phyloP scores from a whole-genome alignment of 768 basidiomycete species.

The Artomyces pyxidatus region DNA sequence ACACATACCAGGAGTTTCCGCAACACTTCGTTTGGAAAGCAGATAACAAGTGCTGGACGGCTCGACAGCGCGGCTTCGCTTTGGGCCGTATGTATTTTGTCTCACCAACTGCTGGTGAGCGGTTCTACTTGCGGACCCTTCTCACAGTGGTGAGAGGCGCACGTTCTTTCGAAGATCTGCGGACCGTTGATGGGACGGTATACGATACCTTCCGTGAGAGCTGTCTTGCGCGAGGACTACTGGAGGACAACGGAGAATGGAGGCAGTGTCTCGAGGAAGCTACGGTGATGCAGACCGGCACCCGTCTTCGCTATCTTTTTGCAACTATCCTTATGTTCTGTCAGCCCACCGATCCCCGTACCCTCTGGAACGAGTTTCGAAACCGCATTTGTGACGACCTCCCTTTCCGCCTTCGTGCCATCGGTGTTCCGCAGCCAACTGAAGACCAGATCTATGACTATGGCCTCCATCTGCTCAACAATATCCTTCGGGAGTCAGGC shows the following conservation, averaged over 20 bases:
- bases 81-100: slow-evolving; percentile 35
- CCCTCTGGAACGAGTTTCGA: slow-evolving; percentile 31
- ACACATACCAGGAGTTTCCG: slow-evolving; percentile 34
- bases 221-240: slow-evolving; percentile 32
- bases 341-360: slow-evolving; percentile 23
- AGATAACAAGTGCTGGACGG: slow-evolving; percentile 22
- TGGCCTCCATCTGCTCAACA: slow-evolving; percentile 33
- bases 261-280: slow-evolving; percentile 34
- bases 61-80: slow-evolving; percentile 23
- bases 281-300: slow-evolving; percentile 29
- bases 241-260: slow-evolving; percentile 37
- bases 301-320: slow-evolving; percentile 30
- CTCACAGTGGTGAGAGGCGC: slow-evolving; percentile 32
- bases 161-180: slow-evolving; percentile 18
- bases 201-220: slow-evolving; percentile 31
- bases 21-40: slow-evolving; percentile 22
- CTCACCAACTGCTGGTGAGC: slow-evolving; percentile 28
- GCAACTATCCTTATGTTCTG: slow-evolving; percentile 28
- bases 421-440: slow-evolving; percentile 16
- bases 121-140: slow-evolving; percentile 33
- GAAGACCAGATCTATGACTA: slow-evolving; percentile 30
- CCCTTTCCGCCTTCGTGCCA: slow-evolving; percentile 12
- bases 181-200: slow-evolving; percentile 18
- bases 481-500: slow-evolving; percentile 19
- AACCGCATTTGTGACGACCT: slow-evolving; percentile 36